Percentiles rank a stretch among this genome's conserved stretches.
phyloP scores from a whole-genome alignment of 148 eudicot species.

The Persicaria tinctoria region DNA sequence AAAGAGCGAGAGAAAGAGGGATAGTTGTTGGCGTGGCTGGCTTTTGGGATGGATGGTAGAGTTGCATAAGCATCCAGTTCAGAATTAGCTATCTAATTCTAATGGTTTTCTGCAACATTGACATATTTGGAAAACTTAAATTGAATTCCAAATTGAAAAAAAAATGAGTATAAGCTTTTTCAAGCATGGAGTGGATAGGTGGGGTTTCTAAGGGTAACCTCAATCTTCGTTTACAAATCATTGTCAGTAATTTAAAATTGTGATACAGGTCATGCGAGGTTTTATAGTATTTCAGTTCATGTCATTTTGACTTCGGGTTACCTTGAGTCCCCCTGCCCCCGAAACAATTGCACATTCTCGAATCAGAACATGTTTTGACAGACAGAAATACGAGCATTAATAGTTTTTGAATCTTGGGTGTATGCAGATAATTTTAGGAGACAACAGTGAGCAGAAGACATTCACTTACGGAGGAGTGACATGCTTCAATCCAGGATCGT shows the following conservation, averaged over 20 bases:
- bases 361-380: constrained; percentile 7
- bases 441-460: constrained; percentile 76
- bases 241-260: too few relatives aligned
- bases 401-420: neutral
- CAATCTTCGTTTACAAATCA: too few relatives aligned
- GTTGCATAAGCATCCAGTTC: neutral
- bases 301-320: neutral
- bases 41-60: neutral
- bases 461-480: constrained; percentile 73
- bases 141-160: neutral
- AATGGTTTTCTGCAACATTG: neutral
- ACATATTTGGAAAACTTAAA: neutral
- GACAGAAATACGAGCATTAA: neutral
- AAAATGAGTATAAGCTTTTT: neutral
- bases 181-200: too few relatives aligned
- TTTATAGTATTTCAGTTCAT: too few relatives aligned
- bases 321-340: neutral
- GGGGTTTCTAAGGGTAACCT: too few relatives aligned
- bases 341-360: too few relatives aligned
- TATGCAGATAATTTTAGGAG: constrained; percentile 81
- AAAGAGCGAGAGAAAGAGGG: neutral
- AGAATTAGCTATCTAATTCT: neutral
- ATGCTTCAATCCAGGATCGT: constrained; percentile 94
- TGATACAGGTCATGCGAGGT: too few relatives aligned
- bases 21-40: neutral